Evolutionary conservation across 169 alveolate species (phyloP), one percentile per base, ranked within the genome.

Genomic region (Plasmodium malariae): DNA sequence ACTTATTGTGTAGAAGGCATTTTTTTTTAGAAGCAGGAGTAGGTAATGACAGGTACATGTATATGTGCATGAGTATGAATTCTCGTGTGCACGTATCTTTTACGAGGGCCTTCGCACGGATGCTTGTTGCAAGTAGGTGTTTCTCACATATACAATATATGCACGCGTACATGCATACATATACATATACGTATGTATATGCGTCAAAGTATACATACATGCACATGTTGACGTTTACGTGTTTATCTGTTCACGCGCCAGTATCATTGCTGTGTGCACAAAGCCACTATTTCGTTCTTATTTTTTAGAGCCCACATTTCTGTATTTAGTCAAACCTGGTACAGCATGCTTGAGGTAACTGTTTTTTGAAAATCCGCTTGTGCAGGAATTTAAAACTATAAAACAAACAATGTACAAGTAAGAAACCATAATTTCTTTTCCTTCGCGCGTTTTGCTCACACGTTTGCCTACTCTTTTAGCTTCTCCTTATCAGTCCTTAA

Each of bases 341-440:
- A 19, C 45, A 43, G 24, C 37, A 69, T 48, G 48, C 9, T 45
- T 69, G 14, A 69, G n/a, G 48, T 11, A 14, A 2, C n/a, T 69
- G 4, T 40, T 69, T 69, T 69, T 69, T 12, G 62, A 40, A 40
- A 43, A 11, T 40, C 63, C 78, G 17, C 28, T 69, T 17, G 30
- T 40, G n/a, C 45, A 17, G 32, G 62, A 69, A 21, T 43, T 48
- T 4, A 69, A 69, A 69, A 69, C 40, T 24, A 45, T 45, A 45
- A 40, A 69, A 45, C 36, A 69, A 69, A 40, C 19, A 12, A 69
- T 48, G 48, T n/a, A 40, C 9, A 48, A 45, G 28, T 19, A 69
- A 1, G 26, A 69, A 69, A 45, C 28, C 78, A 69, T 69, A 40
- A 45, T 69, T 34, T 12, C 36, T 68, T 5, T 68, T 68, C 30